These are phyloP conservation scores for Elaeagnus macrophylla DNA, from an alignment of 306 rosid species.

Conservation along the genomic window DNA sequence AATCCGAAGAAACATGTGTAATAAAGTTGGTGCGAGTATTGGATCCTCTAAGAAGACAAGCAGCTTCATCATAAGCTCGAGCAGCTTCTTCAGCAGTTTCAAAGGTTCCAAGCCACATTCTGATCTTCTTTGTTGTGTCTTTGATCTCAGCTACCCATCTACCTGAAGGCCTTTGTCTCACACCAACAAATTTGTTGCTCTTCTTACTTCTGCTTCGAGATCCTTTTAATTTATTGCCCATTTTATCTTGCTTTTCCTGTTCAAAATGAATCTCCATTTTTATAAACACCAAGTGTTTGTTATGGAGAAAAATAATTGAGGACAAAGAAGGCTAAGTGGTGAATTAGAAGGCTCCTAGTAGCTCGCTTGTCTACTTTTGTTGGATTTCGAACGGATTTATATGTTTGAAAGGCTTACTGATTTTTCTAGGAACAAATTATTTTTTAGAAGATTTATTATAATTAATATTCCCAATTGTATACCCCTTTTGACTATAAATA, in stretches of 20 bases:
- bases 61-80: conserved; percentile 90
- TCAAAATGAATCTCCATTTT: conserved; percentile 84
- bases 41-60: conserved; percentile 88
- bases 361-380: conserved; percentile 22
- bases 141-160: conserved; percentile 99
- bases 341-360: neutral
- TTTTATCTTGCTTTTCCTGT: conserved; percentile 34
- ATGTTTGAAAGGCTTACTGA: no score
- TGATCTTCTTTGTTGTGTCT: conserved; percentile 80
- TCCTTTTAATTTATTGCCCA: conserved; percentile 46
- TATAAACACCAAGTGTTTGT: no score
- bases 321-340: no score
- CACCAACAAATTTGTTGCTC: conserved; percentile 62
- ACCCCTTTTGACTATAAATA: no score
- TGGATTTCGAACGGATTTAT: conserved; percentile 23
- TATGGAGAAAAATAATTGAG: no score
- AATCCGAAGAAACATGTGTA: conserved; percentile 61
- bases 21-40: conserved; percentile 81
- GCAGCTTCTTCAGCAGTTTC: conserved; percentile 98
- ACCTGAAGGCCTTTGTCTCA: conserved; percentile 92
- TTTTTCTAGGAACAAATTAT: no score
- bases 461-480: no score
- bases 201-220: conserved; percentile 27
- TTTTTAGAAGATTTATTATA: no score
- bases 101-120: conserved; percentile 98